Percentiles rank a stretch among this genome's conserved stretches.
Evolutionary conservation across 2,329 filamentous ascomycete species (phyloP).

Genomic region (Fusarium praegraminearum): DNA sequence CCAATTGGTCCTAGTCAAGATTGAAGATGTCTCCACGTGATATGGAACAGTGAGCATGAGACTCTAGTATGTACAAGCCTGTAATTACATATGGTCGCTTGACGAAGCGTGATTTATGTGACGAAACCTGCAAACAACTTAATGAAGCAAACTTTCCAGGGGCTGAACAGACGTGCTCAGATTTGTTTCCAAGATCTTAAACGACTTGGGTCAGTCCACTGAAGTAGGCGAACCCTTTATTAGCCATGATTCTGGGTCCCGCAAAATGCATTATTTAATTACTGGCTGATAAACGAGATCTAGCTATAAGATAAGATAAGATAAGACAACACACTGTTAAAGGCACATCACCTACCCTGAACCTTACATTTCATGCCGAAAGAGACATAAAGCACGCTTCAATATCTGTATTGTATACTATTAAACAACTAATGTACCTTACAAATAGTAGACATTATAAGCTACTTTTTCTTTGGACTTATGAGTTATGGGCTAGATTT

Average conservation of each 20-base stretch:
- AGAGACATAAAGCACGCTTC: not conserved
- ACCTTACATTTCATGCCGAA: not conserved
- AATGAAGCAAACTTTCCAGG: not conserved
- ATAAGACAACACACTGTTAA: not conserved
- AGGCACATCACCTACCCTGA: not conserved
- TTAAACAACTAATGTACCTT: too few relatives aligned
- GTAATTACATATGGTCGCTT: not conserved
- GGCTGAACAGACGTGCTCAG: not conserved
- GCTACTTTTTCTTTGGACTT: too few relatives aligned
- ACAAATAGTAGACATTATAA: too few relatives aligned
- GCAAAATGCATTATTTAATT: not conserved
- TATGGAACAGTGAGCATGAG: not conserved
- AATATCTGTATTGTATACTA: not conserved
- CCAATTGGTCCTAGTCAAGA: not conserved
- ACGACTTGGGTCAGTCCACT: not conserved
- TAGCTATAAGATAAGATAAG: not conserved
- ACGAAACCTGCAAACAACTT: not conserved
- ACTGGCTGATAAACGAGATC: not conserved
- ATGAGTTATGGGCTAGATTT: too few relatives aligned
- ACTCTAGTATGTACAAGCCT: too few relatives aligned
- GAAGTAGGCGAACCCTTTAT: not conserved
- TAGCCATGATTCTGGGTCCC: not conserved
- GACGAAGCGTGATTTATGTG: not conserved
- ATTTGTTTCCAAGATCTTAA: not conserved
- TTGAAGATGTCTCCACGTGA: conserved; percentile 5